Conservation (phyloP, 176 grass and related monocot genomes). For the Cenchrus americanus region DNA sequence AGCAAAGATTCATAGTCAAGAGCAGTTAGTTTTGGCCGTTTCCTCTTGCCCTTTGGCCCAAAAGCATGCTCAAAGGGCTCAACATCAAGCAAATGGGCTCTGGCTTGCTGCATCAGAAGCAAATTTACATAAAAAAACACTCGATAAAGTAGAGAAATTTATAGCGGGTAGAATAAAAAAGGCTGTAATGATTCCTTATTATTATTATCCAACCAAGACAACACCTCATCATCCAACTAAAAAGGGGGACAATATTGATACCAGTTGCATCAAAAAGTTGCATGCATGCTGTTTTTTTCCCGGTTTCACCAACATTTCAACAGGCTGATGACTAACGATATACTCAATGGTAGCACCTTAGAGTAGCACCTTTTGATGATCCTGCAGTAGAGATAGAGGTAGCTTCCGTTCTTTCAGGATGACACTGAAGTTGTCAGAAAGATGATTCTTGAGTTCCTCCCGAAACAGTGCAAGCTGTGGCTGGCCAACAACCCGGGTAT, state of each 20-base stretch:
- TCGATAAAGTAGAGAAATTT: neutral
- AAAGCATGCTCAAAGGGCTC: slow-evolving; percentile 90
- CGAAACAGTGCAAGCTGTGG: slow-evolving; percentile 82
- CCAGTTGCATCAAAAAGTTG: neutral
- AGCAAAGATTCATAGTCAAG: slow-evolving; percentile 81
- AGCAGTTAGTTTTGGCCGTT: slow-evolving; percentile 65
- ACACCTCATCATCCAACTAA: neutral
- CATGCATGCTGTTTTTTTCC: neutral
- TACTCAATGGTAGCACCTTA: slow-evolving; percentile 55
- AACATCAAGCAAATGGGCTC: slow-evolving; percentile 85
- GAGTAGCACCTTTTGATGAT: slow-evolving; percentile 80
- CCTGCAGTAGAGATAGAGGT: slow-evolving; percentile 68
- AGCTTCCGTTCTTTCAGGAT: slow-evolving; percentile 81
- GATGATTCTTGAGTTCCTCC: slow-evolving; percentile 59
- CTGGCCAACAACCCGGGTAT: slow-evolving; percentile 86
- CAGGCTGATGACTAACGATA: neutral
- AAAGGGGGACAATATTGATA: neutral
- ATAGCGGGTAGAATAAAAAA: neutral
- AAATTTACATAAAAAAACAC: slow-evolving; percentile 16
- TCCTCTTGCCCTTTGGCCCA: slow-evolving; percentile 92
- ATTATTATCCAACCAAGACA: neutral
- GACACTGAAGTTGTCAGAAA: slow-evolving; percentile 86
- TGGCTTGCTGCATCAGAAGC: slow-evolving; percentile 70
- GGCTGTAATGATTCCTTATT: neutral
- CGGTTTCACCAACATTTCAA: neutral